These are phyloP conservation scores for Suhomyces bribrorum DNA, from an alignment of 1,139 yeast genomes.

Conservation along the genomic window DNA sequence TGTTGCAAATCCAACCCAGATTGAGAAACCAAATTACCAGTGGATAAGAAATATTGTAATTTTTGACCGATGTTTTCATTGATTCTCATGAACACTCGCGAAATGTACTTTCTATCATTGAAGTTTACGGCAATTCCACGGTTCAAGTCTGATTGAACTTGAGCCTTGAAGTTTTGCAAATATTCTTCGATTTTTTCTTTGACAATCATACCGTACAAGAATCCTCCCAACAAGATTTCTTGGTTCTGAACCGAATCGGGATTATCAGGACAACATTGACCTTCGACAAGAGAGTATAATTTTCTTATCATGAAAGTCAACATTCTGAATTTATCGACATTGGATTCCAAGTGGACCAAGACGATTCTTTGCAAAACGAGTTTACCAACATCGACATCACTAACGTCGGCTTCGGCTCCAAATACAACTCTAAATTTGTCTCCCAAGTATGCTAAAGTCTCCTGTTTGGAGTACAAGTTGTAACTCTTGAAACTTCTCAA, in stretches of 20 bases:
- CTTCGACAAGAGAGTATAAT: slow-evolving; percentile 90
- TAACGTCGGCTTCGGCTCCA: slow-evolving; percentile 82
- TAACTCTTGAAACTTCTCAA: slow-evolving; percentile 85
- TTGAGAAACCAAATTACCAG: slow-evolving; percentile 96
- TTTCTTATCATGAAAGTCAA: slow-evolving; percentile 93
- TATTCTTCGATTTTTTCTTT: slow-evolving; percentile 97
- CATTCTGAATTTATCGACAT: slow-evolving; percentile 80
- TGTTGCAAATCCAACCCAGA: slow-evolving; percentile 98
- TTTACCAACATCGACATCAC: slow-evolving; percentile 89
- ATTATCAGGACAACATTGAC: slow-evolving; percentile 95
- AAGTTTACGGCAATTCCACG: slow-evolving; percentile 85
- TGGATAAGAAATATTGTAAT: slow-evolving; percentile 88
- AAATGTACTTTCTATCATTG: slow-evolving; percentile 78
- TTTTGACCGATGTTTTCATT: slow-evolving; percentile 95
- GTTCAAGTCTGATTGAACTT: slow-evolving; percentile 76
- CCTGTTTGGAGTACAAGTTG: slow-evolving; percentile 75
- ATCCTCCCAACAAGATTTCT: slow-evolving; percentile 93
- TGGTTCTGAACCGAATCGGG: slow-evolving; percentile 99
- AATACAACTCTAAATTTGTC: slow-evolving; percentile 93
- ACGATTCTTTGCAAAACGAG: slow-evolving; percentile 83
- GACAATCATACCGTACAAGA: slow-evolving; percentile 92
- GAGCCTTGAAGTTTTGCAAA: slow-evolving; percentile 68
- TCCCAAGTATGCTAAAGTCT: slow-evolving; percentile 90
- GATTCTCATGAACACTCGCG: slow-evolving; percentile 73
- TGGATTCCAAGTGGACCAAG: slow-evolving; percentile 77